These are phyloP conservation scores for Penicillium turbatum DNA, from an alignment of 495 filamentous ascomycete species.

Conservation along the genomic window DNA sequence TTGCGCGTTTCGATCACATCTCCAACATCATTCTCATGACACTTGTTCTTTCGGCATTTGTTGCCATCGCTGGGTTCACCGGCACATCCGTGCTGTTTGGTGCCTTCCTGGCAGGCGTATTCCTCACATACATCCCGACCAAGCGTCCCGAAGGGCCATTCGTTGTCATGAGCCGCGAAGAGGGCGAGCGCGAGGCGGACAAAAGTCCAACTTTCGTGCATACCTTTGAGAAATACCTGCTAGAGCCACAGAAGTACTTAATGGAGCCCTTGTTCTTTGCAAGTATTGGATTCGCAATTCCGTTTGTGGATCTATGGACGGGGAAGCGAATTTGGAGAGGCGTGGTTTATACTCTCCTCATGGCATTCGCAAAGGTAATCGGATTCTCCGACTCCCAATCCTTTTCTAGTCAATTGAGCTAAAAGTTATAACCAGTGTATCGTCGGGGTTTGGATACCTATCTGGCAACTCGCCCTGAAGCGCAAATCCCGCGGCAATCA, in stretches of 20 bases:
- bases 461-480: conserved; percentile 13
- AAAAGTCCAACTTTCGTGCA: conserved; percentile 35
- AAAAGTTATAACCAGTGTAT: conserved; percentile 17
- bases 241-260: conserved; percentile 43
- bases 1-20: conserved; percentile 30
- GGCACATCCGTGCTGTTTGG: conserved; percentile 65
- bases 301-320: conserved; percentile 61
- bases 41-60: conserved; percentile 44
- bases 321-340: conserved; percentile 64
- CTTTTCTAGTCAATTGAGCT: neutral
- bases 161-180: conserved; percentile 31
- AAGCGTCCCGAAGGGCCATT: conserved; percentile 33
- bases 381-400: neutral
- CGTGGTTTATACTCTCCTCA: conserved; percentile 61
- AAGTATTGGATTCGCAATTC: conserved; percentile 70
- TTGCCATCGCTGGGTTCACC: conserved; percentile 51
- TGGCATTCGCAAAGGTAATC: conserved; percentile 58
- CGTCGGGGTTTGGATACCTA: conserved; percentile 30
- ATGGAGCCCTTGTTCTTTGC: conserved; percentile 73
- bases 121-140: conserved; percentile 46
- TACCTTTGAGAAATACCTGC: conserved; percentile 32
- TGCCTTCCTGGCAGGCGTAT: conserved; percentile 59
- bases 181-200: conserved; percentile 39
- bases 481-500: neutral
- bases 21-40: conserved; percentile 36